Evolutionary conservation across 495 filamentous ascomycete genomes (phyloP).

Genomic region (Penicillium dipodomyicola): DNA sequence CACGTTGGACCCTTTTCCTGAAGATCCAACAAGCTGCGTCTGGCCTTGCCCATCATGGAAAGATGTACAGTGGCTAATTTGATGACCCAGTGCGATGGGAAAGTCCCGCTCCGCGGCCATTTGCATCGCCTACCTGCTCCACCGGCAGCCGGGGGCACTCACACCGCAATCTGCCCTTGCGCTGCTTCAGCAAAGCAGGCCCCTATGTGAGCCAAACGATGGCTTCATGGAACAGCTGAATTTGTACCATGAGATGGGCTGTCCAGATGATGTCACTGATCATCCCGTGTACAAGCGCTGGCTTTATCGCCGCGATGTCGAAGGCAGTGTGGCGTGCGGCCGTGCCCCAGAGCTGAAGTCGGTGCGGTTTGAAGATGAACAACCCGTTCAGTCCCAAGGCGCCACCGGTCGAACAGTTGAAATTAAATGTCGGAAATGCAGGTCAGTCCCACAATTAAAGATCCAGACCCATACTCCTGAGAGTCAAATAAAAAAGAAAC

Average conservation of each 20-base stretch:
- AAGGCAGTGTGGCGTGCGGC: constrained; percentile 66
- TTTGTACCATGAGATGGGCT: constrained; percentile 81
- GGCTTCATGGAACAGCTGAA: constrained; percentile 87
- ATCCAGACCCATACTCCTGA: constrained; percentile 1
- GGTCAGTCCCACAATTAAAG: constrained; percentile 35
- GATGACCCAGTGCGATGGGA: constrained; percentile 78
- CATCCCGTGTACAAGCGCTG: constrained; percentile 81
- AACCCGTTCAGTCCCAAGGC: constrained; percentile 24
- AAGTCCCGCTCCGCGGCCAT: constrained; percentile 87
- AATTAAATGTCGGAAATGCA: constrained; percentile 65
- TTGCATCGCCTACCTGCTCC: constrained; percentile 81
- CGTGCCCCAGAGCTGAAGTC: constrained; percentile 69
- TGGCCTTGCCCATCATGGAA: neutral
- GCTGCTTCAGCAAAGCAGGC: constrained; percentile 61
- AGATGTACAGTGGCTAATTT: constrained; percentile 24
- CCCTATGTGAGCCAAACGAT: constrained; percentile 77
- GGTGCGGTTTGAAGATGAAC: constrained; percentile 84
- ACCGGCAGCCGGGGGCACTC: constrained; percentile 50
- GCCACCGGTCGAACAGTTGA: constrained; percentile 36
- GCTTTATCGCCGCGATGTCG: constrained; percentile 76
- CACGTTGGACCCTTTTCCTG: constrained; percentile 10
- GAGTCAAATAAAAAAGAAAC: neutral
- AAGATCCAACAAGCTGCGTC: neutral
- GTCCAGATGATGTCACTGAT: constrained; percentile 64
- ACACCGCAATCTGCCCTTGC: constrained; percentile 59